Evolutionary conservation across 1,139 yeast genomes (phyloP), one percentile per base, ranked within the genome.

Genomic region (Eremothecium sinecaudum): DNA sequence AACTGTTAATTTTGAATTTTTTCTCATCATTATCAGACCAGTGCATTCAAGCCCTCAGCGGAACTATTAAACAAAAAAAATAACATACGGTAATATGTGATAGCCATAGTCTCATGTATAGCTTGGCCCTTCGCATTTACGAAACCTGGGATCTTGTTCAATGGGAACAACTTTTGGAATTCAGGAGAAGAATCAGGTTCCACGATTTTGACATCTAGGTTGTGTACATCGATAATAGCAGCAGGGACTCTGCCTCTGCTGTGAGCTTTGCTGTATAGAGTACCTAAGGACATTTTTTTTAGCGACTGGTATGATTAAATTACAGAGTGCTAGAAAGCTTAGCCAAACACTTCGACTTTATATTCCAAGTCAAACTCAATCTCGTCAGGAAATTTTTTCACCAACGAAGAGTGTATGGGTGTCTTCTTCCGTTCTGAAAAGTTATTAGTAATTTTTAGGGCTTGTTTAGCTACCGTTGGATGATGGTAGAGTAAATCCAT

Each of bases 81-180:
- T 10, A 8, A 33, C 40, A 37, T 39, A 36, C 41, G 28, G 35
- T 32, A 67, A 44, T 62, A 50, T 42, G 59, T 57, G 55, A 87
- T 68, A 45, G 96, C 94, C 54, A 80, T 67, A 47, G 70, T 66
- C 71, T 84, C 94, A 53, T 72, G 69, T 55, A 84, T 67, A 60
- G 74, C 72, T 68, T 67, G 73, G 38, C 94, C 93, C 61, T 80
- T 77, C 47, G 79, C 75, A 40, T 86, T 90, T 53, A 73, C 53
- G 54, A 79, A 81, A 44, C 83, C 77, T 56, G 96, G 95, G 48
- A 73, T 68, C 62, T 69, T 71, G 51, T 63, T 67, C 56, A 75
- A 62, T 51, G 94, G 93, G 75, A 80, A 82, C 55, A 61, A 53
- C 48, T 62, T 61, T 39, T 54, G 49, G 61, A 61, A 77, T 31